Evolutionary conservation across 306 rosid species (phyloP).

Genomic region (Malus sylvestris): DNA sequence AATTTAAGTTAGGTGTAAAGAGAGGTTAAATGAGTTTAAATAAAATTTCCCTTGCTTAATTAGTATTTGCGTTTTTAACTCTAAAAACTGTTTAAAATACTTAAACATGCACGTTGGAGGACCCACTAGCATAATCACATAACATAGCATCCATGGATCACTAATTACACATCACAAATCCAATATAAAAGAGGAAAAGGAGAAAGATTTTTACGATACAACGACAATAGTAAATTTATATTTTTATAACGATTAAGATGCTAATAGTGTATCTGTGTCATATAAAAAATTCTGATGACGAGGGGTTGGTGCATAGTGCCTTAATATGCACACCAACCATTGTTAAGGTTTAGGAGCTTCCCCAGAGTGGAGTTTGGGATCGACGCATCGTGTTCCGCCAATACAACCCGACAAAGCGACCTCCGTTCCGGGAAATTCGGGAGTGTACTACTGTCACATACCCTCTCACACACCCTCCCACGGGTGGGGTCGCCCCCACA

Average conservation of each 20-base stretch:
- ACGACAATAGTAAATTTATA: too few relatives aligned
- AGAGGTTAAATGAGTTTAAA: too few relatives aligned
- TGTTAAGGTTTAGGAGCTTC: not conserved
- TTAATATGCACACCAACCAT: not conserved
- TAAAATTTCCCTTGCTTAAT: not conserved
- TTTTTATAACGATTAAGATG: too few relatives aligned
- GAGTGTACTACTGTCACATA: conserved; percentile 21
- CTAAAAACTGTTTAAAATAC: not conserved
- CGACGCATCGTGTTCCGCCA: conserved; percentile 10
- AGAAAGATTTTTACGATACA: not conserved
- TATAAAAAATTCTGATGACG: too few relatives aligned
- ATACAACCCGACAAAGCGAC: conserved; percentile 37
- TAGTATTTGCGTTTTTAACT: conserved; percentile 8
- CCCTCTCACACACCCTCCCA: conserved; percentile 12
- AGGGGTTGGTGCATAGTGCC: not conserved
- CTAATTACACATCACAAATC: not conserved
- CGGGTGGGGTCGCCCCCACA: conserved; percentile 53
- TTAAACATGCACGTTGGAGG: conserved; percentile 15
- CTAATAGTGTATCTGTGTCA: too few relatives aligned
- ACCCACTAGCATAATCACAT: conserved; percentile 1
- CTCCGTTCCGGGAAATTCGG: conserved; percentile 51
- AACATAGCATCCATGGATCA: not conserved
- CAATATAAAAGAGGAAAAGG: not conserved
- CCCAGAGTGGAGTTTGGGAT: not conserved
- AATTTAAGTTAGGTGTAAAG: too few relatives aligned